Base-by-base conservation (phyloP, 257 asterid species). In the Salvia hispanica region DNA sequence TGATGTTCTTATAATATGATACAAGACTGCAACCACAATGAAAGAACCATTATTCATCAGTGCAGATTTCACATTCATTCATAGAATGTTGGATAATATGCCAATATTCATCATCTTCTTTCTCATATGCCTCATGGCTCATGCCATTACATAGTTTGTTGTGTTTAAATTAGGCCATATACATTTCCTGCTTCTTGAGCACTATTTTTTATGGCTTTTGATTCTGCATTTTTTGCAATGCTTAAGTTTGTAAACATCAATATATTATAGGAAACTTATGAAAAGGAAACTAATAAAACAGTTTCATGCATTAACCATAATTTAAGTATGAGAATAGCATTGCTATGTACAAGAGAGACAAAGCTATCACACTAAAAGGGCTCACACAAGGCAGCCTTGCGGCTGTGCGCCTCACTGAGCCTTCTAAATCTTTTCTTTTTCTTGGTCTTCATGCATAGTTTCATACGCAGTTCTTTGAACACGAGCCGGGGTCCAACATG, bases 361-460 rank as follows among this genome's bases (percentile, higher is more conserved):
- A 53, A 65, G 47, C 15, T 58, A 36, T 62, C 72, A 66, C 21
- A 66, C 47, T 51, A 60, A 5, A 25, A 8, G 10, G 58, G 51
- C 68, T 16, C 74, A 21, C 55, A 54, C 31, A 43, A 44, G 37
- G 65, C 72, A 73, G 73, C 58, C 78, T 63, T 72, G 56, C 70
- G 64, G 72, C 72, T 54, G 63, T 33, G 21, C 51, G 16, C 66
- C 68, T 14, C 58, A 1, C 31, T 4, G 33, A 7, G 16, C 70
- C 65, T 44, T 68, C 37, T 25, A 37, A 21, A n/a, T 0, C 37
- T 54, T 55, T 28, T 11, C 25, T 11, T 4, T 18, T 25, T 58
- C 45, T 45, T 15, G 48, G 36, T 25, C 2, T 25, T 25, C 31
- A 25, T 25, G 31, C 31, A 1, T 1, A 25, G 31, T 25, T 25